These are phyloP conservation scores for Kregervanrija pseudodelftensis DNA, from an alignment of 805 yeast species.

Conservation along the genomic window DNA sequence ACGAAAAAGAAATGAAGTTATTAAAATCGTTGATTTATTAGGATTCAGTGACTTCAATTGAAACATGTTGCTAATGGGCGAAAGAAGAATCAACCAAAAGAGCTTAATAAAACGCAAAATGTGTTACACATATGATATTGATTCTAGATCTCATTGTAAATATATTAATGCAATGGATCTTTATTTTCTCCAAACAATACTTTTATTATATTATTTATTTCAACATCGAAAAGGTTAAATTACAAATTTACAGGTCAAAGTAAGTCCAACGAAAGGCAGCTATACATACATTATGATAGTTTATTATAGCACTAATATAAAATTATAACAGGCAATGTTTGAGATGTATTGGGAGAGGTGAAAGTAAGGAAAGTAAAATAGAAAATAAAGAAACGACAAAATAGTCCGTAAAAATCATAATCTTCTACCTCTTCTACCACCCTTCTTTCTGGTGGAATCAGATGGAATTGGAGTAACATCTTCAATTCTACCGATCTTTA, in stretches of 20 bases:
- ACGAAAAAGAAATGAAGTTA: conserved; percentile 33
- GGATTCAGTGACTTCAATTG: not conserved
- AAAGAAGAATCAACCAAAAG: not conserved
- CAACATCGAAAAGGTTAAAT: too few species aligned
- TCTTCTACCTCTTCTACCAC: conserved; percentile 99
- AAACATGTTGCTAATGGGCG: too few species aligned
- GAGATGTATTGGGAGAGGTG: conserved; percentile 2
- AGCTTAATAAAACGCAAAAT: not conserved
- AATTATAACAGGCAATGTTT: not conserved
- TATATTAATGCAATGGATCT: too few species aligned
- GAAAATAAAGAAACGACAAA: conserved; percentile 4
- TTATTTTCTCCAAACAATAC: too few species aligned
- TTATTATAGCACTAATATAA: conserved; percentile 1
- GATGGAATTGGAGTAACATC: conserved; percentile 99
- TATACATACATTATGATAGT: conserved; percentile 1
- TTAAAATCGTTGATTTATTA: conserved; percentile 9
- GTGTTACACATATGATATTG: too few species aligned
- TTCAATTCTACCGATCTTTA: conserved; percentile 99
- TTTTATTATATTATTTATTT: too few species aligned
- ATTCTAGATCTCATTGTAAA: too few species aligned
- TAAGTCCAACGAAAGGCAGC: not conserved
- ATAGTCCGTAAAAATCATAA: conserved; percentile 32
- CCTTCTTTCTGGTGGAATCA: conserved; percentile 99
- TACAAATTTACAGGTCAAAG: too few species aligned
- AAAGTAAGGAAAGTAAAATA: conserved; percentile 5